Evolutionary conservation across 1,284 basidiomycete genomes (phyloP).

Genomic region (Violaceomyces palustris): DNA sequence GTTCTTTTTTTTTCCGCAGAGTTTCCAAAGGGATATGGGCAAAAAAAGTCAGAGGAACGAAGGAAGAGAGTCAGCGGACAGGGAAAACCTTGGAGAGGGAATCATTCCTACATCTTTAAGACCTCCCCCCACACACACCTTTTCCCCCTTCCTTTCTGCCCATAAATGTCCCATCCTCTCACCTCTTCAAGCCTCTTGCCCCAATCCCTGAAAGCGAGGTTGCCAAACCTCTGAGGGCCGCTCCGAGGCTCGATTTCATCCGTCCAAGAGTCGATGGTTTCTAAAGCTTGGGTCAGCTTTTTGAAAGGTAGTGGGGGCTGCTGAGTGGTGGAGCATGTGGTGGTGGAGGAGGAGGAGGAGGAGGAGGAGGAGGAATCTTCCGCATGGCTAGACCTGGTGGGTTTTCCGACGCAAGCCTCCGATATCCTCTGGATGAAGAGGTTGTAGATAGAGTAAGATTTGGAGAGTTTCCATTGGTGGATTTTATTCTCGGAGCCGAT

Average conservation of each 20-base stretch:
- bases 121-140: too few species aligned
- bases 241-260: conserved; percentile 71
- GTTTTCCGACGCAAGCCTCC: conserved; percentile 43
- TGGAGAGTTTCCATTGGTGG: conserved; percentile 37
- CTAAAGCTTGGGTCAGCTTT: background rate
- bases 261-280: conserved; percentile 66
- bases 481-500: conserved; percentile 51
- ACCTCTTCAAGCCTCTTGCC: conserved; percentile 71
- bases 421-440: conserved; percentile 47
- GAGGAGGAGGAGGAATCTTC: conserved; percentile 9
- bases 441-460: conserved; percentile 37
- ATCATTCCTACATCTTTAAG: too few species aligned
- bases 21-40: too few species aligned
- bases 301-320: too few species aligned
- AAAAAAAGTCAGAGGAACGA: too few species aligned
- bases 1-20: background rate
- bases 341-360: background rate
- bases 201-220: conserved; percentile 86
- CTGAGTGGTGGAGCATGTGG: background rate
- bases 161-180: conserved; percentile 56
- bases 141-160: too few species aligned
- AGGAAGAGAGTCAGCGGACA: background rate
- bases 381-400: too few species aligned
- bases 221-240: conserved; percentile 89
- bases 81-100: too few species aligned